Conservation (phyloP, 495 filamentous ascomycete species). For the Gamarada debralockiae region DNA sequence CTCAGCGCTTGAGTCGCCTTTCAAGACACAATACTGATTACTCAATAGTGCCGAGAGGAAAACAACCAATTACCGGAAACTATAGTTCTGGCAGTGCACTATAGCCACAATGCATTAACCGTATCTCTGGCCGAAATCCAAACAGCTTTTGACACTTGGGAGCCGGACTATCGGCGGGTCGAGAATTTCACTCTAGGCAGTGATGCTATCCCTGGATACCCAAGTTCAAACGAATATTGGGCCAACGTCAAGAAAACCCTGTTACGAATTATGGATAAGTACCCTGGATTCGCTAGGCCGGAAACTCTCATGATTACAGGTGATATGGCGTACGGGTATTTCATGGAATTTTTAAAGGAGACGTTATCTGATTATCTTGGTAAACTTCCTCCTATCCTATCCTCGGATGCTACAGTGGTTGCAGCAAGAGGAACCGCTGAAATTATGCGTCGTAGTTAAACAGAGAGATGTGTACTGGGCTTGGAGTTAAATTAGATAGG, state of each 20-base stretch:
- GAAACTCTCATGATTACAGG: slow-evolving; percentile 1
- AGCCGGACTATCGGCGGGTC: slow-evolving; percentile 2
- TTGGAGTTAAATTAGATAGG: no score
- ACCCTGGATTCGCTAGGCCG: background rate
- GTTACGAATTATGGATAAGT: background rate
- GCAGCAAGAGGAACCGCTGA: slow-evolving; percentile 8
- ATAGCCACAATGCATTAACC: slow-evolving; percentile 2
- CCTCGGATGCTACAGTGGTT: slow-evolving; percentile 8
- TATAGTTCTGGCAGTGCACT: slow-evolving; percentile 4
- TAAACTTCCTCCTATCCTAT: slow-evolving; percentile 3
- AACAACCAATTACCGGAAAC: background rate
- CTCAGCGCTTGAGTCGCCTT: no score
- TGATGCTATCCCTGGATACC: background rate
- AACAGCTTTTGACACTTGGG: background rate
- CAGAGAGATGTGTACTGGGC: no score
- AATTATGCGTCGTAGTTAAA: slow-evolving; percentile 3
- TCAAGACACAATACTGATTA: no score
- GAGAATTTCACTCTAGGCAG: slow-evolving; percentile 7
- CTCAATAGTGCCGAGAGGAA: no score
- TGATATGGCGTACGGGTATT: slow-evolving; percentile 1
- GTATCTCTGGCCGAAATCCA: background rate
- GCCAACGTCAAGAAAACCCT: background rate
- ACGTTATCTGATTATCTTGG: slow-evolving; percentile 9
- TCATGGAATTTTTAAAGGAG: slow-evolving; percentile 7
- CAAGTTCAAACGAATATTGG: slow-evolving; percentile 9